Conservation (phyloP, 1,284 basidiomycete species). For the Chondrostereum purpureum region DNA sequence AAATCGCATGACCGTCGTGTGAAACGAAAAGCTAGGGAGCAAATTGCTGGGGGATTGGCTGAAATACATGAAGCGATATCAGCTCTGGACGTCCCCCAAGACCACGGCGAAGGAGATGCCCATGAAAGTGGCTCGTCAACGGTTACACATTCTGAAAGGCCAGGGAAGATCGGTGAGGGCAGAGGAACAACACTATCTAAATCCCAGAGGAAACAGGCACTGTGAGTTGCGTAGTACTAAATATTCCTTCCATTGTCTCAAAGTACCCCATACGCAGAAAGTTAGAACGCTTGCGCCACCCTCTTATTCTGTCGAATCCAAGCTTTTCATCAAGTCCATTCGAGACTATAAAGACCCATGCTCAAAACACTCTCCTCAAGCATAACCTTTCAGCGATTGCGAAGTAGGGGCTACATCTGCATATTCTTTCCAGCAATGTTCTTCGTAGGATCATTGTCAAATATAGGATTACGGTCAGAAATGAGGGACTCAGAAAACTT, state of each 20-base stretch:
- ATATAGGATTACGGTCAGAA: no score
- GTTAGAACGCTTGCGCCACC: conserved; percentile 62
- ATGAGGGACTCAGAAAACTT: no score
- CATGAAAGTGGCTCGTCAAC: conserved; percentile 7
- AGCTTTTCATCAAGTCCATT: conserved; percentile 69
- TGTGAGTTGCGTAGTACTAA: conserved; percentile 45
- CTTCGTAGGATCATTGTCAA: no score
- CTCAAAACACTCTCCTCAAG: conserved; percentile 68
- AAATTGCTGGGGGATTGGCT: conserved; percentile 55
- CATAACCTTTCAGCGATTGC: conserved; percentile 28
- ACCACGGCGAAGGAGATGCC: conserved; percentile 8
- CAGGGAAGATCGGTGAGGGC: conserved; percentile 64
- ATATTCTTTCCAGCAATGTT: not conserved
- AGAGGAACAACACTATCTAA: conserved; percentile 55
- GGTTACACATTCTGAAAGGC: not conserved
- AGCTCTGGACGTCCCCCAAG: conserved; percentile 35
- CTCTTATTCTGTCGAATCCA: conserved; percentile 62
- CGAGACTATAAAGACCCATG: conserved; percentile 72
- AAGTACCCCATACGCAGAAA: conserved; percentile 35
- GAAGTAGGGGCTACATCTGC: not conserved
- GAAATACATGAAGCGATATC: conserved; percentile 55
- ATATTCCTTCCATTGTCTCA: conserved; percentile 1
- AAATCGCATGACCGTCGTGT: conserved; percentile 68
- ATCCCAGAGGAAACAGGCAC: conserved; percentile 57
- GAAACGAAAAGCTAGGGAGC: conserved; percentile 66